Base-by-base conservation (phyloP, 257 asterid species). In the Orobanche coerulescens region DNA sequence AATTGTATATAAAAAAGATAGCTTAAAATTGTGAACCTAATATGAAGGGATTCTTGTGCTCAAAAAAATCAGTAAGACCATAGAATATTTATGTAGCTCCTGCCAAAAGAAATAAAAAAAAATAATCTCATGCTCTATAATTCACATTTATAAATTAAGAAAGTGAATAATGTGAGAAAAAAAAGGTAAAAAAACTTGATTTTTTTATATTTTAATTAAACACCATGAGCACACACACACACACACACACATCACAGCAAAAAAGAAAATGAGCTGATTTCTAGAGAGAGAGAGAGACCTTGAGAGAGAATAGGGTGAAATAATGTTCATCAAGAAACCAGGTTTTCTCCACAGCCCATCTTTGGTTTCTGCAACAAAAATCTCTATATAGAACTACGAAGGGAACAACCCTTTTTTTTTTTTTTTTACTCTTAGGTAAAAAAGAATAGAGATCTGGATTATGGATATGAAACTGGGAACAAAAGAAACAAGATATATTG, bases 321-420 rank as follows among this genome's bases (percentile, higher is more conserved):
- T 59, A 61, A 31, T 59, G 57, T 24, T 15, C 30, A 71, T 78
- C 79, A 75, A 69, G 81, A 72, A 68, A 67, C 63, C 67, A 51
- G 52, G 65, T 61, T 73, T 30, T 23, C 66, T 67, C 75, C 76
- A 62, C 46, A 63, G 57, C 72, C 76, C 79, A 78, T 75, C 61
- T 64, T 61, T 31, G 23, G 53, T 62, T 16, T 9, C 68, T n/a
- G n/a, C n/a, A 60, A 52, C 39, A 55, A 69, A 33, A 36, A n/a
- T 24, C 26, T 28, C 20, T 49, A 52, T 62, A n/a, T 9, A 23
- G 46, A 5, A 11, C 15, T 6, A 57, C 5, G 3, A 22, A 49
- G 20, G 12, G 58, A 43, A 7, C 18, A 23, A 28, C 55, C 61
- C 19, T 31, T 36, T 36, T 36, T 26, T 2, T 59, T 2, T 28